Percentiles rank a stretch among this genome's conserved stretches.
Evolutionary conservation across 805 yeast species (phyloP).

Genomic region (Barnettozyma vustinii): DNA sequence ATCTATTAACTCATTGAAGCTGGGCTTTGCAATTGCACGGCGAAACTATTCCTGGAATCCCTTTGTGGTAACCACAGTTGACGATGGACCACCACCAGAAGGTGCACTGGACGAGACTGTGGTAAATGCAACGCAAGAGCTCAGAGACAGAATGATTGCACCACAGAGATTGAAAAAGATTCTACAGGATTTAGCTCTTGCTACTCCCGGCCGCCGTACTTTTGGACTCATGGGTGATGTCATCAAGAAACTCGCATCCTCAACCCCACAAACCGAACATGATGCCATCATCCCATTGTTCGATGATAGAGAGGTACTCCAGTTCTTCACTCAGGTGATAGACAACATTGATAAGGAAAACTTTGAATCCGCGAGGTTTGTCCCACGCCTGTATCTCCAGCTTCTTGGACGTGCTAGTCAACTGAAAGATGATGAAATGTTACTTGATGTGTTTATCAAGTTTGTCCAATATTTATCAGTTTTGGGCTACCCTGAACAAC

Average conservation of each 20-base stretch:
- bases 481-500: constrained; percentile 13
- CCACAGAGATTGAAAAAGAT: constrained; percentile 3
- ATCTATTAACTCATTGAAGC: background rate
- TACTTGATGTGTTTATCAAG: constrained; percentile 8
- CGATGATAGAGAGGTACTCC: constrained; percentile 5
- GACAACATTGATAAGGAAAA: constrained; percentile 11
- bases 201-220: background rate
- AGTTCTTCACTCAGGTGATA: constrained; percentile 10
- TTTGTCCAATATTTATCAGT: constrained; percentile 15
- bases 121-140: constrained; percentile 9
- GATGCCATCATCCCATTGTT: constrained; percentile 9
- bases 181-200: background rate
- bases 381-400: constrained; percentile 21
- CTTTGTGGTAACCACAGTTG: constrained; percentile 3
- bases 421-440: background rate
- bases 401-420: constrained; percentile 8
- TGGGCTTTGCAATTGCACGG: background rate
- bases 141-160: constrained; percentile 2
- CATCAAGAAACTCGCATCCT: constrained; percentile 13
- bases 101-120: constrained; percentile 8
- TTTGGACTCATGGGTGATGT: constrained; percentile 14
- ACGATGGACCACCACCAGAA: constrained; percentile 1
- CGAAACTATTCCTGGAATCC: constrained; percentile 11
- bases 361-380: constrained; percentile 20
- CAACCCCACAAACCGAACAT: background rate